Base-by-base conservation (phyloP, 495 filamentous ascomycete species). In the Penicillium coffeae region DNA sequence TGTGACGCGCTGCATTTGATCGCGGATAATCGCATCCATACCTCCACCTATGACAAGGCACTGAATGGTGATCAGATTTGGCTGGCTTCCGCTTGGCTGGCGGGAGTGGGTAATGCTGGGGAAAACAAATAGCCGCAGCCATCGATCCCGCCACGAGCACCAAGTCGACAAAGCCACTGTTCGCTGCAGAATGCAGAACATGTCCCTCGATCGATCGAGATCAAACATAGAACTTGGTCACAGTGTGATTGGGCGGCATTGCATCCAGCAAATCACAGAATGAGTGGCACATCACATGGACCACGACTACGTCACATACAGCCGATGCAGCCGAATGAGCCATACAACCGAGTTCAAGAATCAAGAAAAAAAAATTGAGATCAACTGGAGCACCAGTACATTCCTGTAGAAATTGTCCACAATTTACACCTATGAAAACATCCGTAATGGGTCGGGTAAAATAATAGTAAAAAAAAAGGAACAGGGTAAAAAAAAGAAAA, bases 371-470 rank as follows among this genome's bases (percentile, higher is more conserved):
- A 43, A 45, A 35, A 22, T 27, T 52, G 32, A 39, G 55, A 38
- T 51, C 45, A 49, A 60, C 34, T 54, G 48, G 50, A 60, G 47
- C 48, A 55, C 46, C 42, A 63, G 42, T 60, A 52, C 60, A 62
- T 61, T 60, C 55, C 52, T 54, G 52, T 49, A 60, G 48, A 67
- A 52, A 65, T 63, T 57, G 58, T 65, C 55, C 67, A 70, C 66
- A 68, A 69, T 72, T 69, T 72, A 72, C 69, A 72, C 69, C 68
- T 71, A 73, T 70, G 58, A 59, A 70, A 68, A 73, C 69, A 73
- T 73, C 64, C 65, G 46, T 59, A 56, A 58, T 52, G 59, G 59
- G 50, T 60, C 53, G 54, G 59, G 50, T n/a, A 55, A 49, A 64
- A 59, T 50, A 57, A 51, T 45, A 55, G 22, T 45, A 54, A 33